These are phyloP conservation scores for Gnaphalium uliginosum DNA, from an alignment of 129 eudicot genomes.

Conservation along the genomic window DNA sequence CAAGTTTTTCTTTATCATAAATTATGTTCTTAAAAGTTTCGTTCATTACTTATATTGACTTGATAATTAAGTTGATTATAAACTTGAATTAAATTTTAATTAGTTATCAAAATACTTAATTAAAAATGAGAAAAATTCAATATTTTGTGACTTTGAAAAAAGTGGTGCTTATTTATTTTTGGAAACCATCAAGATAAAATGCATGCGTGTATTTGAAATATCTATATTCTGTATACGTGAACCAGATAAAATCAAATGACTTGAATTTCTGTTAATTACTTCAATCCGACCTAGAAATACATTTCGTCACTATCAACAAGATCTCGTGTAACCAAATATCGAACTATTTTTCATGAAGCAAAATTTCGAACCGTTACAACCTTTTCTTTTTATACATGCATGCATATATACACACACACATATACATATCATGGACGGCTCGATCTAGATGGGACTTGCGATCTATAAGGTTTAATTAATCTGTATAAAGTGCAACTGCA, in stretches of 20 bases:
- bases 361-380: conserved; percentile 2
- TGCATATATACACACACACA: background rate
- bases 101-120: no score
- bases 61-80: background rate
- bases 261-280: conserved; percentile 10
- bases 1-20: background rate
- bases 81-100: background rate
- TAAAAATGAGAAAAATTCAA: no score
- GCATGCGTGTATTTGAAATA: background rate
- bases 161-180: no score
- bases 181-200: no score
- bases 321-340: conserved; percentile 23
- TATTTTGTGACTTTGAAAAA: no score
- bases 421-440: background rate
- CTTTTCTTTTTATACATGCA: background rate
- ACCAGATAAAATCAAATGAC: background rate
- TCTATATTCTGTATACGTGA: background rate
- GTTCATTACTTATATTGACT: background rate
- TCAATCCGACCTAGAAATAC: conserved; percentile 24
- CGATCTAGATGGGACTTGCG: no score
- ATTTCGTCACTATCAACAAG: conserved; percentile 23
- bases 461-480: no score
- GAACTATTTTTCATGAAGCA: conserved; percentile 21
- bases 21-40: background rate
- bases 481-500: no score